phyloP scores from a whole-genome alignment of 805 yeast species.

The Schwanniomyces yamadae region DNA sequence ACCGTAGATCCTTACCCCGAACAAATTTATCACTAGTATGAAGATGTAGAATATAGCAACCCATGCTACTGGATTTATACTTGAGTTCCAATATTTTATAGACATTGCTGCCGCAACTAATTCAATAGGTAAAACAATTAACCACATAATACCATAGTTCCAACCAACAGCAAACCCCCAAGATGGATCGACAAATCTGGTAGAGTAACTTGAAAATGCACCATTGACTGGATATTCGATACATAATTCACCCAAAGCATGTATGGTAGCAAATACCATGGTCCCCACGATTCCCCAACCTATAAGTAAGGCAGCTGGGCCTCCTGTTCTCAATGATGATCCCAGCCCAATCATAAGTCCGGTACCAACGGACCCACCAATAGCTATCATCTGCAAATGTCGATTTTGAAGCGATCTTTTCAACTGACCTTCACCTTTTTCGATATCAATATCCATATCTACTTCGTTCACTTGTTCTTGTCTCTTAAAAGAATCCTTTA shows the following conservation, averaged over 20 bases:
- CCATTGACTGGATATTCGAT: slow-evolving; percentile 64
- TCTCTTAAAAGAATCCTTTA: slow-evolving; percentile 31
- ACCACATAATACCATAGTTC: slow-evolving; percentile 41
- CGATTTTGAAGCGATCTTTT: slow-evolving; percentile 48
- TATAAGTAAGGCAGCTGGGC: slow-evolving; percentile 61
- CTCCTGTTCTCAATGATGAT: slow-evolving; percentile 56
- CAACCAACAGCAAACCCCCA: slow-evolving; percentile 63
- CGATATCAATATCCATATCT: slow-evolving; percentile 18
- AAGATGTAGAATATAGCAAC: slow-evolving; percentile 33
- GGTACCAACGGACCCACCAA: slow-evolving; percentile 69
- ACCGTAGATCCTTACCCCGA: slow-evolving; percentile 39
- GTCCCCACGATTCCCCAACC: slow-evolving; percentile 56
- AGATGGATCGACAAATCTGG: slow-evolving; percentile 57
- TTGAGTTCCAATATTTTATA: slow-evolving; percentile 31
- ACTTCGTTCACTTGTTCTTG: slow-evolving; percentile 14
- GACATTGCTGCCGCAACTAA: slow-evolving; percentile 41
- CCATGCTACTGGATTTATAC: slow-evolving; percentile 38
- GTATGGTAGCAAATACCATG: slow-evolving; percentile 58
- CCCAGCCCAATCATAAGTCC: slow-evolving; percentile 67
- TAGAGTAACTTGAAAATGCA: slow-evolving; percentile 59
- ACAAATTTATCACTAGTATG: slow-evolving; percentile 28
- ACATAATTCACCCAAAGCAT: slow-evolving; percentile 61
- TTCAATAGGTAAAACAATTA: slow-evolving; percentile 38
- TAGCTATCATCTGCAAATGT: slow-evolving; percentile 66
- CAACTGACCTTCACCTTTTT: slow-evolving; percentile 33